Evolutionary conservation across 257 asterid species (phyloP).

Genomic region (Marsdenia floribunda): DNA sequence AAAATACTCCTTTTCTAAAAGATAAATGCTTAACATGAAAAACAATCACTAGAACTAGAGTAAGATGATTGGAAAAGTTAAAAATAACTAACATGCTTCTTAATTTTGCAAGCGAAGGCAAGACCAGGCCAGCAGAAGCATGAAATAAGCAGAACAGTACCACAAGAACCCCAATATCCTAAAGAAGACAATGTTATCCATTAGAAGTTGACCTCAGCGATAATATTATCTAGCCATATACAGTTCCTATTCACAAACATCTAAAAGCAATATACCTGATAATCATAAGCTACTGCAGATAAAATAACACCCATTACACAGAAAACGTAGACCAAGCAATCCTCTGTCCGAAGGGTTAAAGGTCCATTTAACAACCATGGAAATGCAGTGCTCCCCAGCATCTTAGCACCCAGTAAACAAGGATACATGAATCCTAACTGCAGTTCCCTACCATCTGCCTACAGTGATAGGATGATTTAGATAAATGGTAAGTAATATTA

Average conservation of each 20-base stretch:
- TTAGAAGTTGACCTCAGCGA: constrained; percentile 8
- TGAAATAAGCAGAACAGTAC: constrained; percentile 70
- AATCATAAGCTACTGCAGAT: constrained; percentile 72
- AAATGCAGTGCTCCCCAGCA: constrained; percentile 88
- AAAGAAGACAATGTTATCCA: constrained; percentile 15
- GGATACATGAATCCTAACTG: constrained; percentile 81
- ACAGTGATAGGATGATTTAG: constrained; percentile 27
- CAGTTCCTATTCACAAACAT: constrained; percentile 6
- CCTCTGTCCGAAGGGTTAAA: constrained; percentile 62
- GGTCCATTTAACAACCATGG: constrained; percentile 73
- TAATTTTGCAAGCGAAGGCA: constrained; percentile 91
- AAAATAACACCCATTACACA: constrained; percentile 56
- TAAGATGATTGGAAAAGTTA: not conserved
- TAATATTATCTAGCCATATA: not conserved
- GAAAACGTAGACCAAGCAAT: constrained; percentile 50
- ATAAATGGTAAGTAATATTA: constrained; percentile 7
- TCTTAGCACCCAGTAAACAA: constrained; percentile 80
- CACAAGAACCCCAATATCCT: constrained; percentile 77
- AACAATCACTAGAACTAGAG: not conserved
- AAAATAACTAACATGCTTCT: constrained; percentile 65
- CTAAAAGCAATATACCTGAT: constrained; percentile 55
- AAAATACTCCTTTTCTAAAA: not conserved
- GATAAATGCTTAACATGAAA: not conserved
- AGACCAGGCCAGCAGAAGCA: constrained; percentile 59
- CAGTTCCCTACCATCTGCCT: constrained; percentile 97